Conservation (phyloP, 306 rosid genomes). For the Herpetospermum pedunculosum region DNA sequence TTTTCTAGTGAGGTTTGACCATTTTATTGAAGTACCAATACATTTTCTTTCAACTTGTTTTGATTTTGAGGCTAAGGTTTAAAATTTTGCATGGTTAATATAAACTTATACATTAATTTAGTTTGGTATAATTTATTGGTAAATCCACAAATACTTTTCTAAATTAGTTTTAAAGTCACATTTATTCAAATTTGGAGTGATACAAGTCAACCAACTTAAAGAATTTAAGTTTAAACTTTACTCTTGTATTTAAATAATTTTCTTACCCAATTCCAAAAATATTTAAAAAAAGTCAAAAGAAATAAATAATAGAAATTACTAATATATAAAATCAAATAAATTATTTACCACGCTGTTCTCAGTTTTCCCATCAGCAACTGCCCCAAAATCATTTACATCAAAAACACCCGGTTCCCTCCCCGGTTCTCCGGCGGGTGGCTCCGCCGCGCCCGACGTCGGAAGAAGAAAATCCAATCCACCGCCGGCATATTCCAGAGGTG, state of each 20-base stretch:
- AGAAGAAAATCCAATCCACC: background rate
- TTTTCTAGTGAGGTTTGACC: too few relatives aligned
- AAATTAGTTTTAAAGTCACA: background rate
- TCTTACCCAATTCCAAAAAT: background rate
- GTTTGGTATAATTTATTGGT: background rate
- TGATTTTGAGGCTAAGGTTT: background rate
- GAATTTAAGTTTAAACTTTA: background rate
- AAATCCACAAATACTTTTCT: background rate
- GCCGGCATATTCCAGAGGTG: background rate
- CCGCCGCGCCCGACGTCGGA: background rate
- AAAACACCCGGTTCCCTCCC: background rate
- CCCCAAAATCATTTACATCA: constrained; percentile 6
- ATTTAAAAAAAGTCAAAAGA: background rate
- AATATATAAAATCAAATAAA: background rate
- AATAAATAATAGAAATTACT: background rate
- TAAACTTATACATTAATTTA: background rate
- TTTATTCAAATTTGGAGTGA: background rate
- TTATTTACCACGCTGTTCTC: background rate
- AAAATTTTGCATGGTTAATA: background rate
- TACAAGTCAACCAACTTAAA: background rate
- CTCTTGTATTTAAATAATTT: background rate
- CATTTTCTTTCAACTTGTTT: background rate
- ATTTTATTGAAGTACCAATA: background rate
- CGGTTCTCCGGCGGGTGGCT: background rate
- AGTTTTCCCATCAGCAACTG: constrained; percentile 1